Evolutionary conservation across 2,329 filamentous ascomycete genomes (phyloP), one percentile per base, ranked within the genome.

Genomic region (Domatiomyces globalis): DNA sequence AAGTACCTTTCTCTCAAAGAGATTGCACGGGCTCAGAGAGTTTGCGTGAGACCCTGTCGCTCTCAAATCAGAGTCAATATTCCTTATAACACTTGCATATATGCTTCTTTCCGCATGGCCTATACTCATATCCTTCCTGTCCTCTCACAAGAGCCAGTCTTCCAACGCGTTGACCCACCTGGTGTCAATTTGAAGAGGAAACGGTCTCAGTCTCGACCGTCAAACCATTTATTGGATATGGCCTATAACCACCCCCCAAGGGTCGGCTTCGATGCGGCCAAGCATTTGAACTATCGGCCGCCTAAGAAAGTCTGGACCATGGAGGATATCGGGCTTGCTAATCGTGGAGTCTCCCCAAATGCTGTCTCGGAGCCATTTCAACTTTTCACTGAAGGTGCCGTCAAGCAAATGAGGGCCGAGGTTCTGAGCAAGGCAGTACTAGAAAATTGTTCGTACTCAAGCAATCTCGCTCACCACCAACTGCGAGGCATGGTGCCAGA

Each of bases 341-440:
- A 71, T 49, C 69, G 67, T n/a, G 79, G 78, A 1, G 73, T 83
- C 18, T 83, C 80, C 1, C 73, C 73, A 1, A 68, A 77, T 39
- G 80, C 79, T 2, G 77, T 79, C 46, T 78, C 79, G 0, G 73
- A 80, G 49, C 78, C 79, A 0, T 83, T 83, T 62, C 70, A 69
- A 1, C 71, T 84, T 12, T 83, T 83, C 63, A 76, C 74, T 5
- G 60, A 71, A 18, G 77, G 80, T 45, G 79, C 79, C 0, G 71
- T 83, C 42, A 64, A 72, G 59, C 70, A 74, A 49, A 81, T 83
- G 70, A 70, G 80, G 49, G 65, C 65, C 1, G 79, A 83, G 63
- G 71, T 81, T 22, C 70, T 81, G 44, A 73, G 72, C 42, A 66
- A 73, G 0, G 69, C 73, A 19, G 76, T 81, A 2, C 67, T 74